These are phyloP conservation scores for Corylus heterophylla DNA, from an alignment of 306 rosid genomes.

Conservation along the genomic window DNA sequence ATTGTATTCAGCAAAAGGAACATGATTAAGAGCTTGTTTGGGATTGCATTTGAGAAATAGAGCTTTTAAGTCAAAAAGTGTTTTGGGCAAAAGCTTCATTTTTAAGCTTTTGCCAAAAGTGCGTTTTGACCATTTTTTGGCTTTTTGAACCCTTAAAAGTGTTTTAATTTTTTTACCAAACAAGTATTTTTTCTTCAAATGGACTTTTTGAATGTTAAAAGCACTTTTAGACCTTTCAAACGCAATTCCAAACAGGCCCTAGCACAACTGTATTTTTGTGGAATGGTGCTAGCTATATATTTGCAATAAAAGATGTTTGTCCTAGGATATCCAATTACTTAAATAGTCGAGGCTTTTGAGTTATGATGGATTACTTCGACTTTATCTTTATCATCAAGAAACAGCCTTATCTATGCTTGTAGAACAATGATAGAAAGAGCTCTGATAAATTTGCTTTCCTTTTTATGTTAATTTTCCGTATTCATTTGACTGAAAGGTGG, in stretches of 20 bases:
- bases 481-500: conserved; percentile 13
- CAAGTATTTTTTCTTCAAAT: too few relatives aligned
- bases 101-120: too few relatives aligned
- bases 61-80: too few relatives aligned
- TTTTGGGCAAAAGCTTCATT: too few relatives aligned
- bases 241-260: too few relatives aligned
- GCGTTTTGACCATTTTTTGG: too few relatives aligned
- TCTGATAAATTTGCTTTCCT: not conserved
- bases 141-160: too few relatives aligned
- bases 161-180: too few relatives aligned
- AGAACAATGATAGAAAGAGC: not conserved
- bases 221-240: too few relatives aligned
- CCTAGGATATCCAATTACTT: not conserved
- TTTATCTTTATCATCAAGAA: not conserved
- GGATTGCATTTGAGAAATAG: too few relatives aligned
- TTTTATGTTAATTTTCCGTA: not conserved
- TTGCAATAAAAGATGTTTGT: not conserved
- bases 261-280: not conserved
- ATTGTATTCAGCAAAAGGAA: not conserved
- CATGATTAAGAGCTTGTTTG: not conserved
- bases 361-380: not conserved
- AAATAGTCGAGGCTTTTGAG: not conserved
- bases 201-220: too few relatives aligned
- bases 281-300: not conserved
- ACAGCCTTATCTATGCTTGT: not conserved